Evolutionary conservation across 148 eudicot genomes (phyloP).

Genomic region (Drosera capensis): DNA sequence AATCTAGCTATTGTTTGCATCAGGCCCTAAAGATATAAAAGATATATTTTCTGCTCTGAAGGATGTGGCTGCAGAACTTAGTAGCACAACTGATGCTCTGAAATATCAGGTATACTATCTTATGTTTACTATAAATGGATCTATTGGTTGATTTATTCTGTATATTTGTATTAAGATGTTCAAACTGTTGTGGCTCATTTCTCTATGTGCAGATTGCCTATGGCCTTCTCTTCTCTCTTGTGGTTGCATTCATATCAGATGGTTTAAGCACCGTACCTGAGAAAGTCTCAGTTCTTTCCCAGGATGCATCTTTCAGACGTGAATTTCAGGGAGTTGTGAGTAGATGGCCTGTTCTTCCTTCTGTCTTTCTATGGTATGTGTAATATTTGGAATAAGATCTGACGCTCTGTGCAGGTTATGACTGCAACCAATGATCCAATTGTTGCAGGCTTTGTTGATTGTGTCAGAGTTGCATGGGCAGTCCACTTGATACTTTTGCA

Average conservation of each 20-base stretch:
- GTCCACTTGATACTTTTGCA: conserved; percentile 65
- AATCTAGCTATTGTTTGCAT: conserved; percentile 4
- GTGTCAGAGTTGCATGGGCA: conserved; percentile 85
- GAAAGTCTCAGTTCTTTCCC: conserved; percentile 44
- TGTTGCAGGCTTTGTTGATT: conserved; percentile 57
- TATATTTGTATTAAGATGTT: too few species aligned
- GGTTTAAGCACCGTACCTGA: conserved; percentile 70
- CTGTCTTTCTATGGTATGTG: not conserved
- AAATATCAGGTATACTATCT: conserved; percentile 55
- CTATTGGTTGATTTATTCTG: too few species aligned
- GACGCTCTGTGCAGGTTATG: conserved; percentile 37
- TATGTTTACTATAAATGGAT: not conserved
- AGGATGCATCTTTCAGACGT: conserved; percentile 65
- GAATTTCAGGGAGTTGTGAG: conserved; percentile 84
- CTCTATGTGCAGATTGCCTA: conserved; percentile 49
- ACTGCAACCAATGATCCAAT: conserved; percentile 39
- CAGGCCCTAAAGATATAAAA: conserved; percentile 81
- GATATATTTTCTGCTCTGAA: conserved; percentile 53
- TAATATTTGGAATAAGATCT: conserved; percentile 1
- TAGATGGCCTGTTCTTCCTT: not conserved
- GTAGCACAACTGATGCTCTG: conserved; percentile 33
- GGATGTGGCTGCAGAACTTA: conserved; percentile 57
- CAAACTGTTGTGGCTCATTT: conserved; percentile 3
- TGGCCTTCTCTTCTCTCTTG: conserved; percentile 76
- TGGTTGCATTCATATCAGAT: conserved; percentile 78